Evolutionary conservation across 2,329 filamentous ascomycete species (phyloP), one percentile per base, ranked within the genome.

Genomic region (Colletotrichum cordylinicola): DNA sequence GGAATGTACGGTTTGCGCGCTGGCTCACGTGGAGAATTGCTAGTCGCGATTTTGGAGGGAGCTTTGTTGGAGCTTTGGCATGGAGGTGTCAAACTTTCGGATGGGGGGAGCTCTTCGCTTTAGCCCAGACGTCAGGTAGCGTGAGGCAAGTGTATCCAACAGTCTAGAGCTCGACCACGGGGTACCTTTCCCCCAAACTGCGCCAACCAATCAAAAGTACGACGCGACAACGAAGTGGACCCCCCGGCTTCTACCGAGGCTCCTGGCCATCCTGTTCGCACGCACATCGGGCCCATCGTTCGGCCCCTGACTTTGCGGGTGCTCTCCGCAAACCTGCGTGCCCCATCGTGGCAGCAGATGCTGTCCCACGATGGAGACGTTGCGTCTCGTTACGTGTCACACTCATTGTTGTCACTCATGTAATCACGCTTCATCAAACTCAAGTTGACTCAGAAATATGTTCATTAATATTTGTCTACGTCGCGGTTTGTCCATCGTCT

Each of bases 381-480:
- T 13, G n/a, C 43, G 43, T 52, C 43, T 52, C 43, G n/a, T 21
- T 21, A 52, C 43, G 43, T 21, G 43, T 52, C 43, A 52, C 61
- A 29, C 21, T 66, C 37, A 9, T 64, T 12, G 13, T 33, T 6
- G 27, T 37, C 39, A 15, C 15, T 33, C 31, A 27, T 27, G 35
- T 48, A 12, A 29, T 48, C 35, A 48, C 29, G 24, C 16, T 8
- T 8, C 58, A n/a, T 31, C 27, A 61, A 35, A 16, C 18, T 35
- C 29, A 33, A 67, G 13, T 8, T 76, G 16, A 65, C 67, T 71
- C 72, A 76, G 31, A 61, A 82, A 70, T 74, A 74, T 83, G 78
- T 83, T 84, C 83, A 82, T 84, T 83, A 84, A 82, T 83, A 83
- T 83, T 82, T 84, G 80, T 84, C 79, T 84, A 85, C 82, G 81